These are phyloP conservation scores for Fraxinus anomala DNA, from an alignment of 257 asterid genomes.

Conservation along the genomic window DNA sequence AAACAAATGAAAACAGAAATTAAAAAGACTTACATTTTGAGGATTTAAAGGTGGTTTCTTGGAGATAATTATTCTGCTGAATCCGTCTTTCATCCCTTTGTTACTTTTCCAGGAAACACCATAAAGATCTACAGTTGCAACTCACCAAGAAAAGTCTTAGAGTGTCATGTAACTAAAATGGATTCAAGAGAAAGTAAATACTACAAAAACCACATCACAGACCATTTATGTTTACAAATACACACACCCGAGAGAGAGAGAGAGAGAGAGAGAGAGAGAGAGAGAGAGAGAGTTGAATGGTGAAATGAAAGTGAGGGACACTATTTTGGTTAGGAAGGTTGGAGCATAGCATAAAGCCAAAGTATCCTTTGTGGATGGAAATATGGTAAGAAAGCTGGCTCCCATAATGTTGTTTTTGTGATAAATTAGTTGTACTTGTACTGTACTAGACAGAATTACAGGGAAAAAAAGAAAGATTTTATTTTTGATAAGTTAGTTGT, in stretches of 20 bases:
- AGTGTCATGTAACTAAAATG: slow-evolving; percentile 21
- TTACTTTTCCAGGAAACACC: slow-evolving; percentile 20
- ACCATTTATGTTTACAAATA: not conserved
- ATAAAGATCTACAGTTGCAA: slow-evolving; percentile 28
- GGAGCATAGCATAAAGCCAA: slow-evolving; percentile 38
- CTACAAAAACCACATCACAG: not conserved
- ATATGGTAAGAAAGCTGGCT: slow-evolving; percentile 29
- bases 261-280: not conserved
- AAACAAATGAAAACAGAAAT: not conserved
- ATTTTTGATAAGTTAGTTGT: not conserved
- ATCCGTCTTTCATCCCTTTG: slow-evolving; percentile 40
- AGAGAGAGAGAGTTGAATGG: slow-evolving; percentile 34
- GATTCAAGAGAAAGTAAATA: not conserved
- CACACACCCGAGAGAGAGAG: too few species aligned
- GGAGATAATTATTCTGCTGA: slow-evolving; percentile 28
- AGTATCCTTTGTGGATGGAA: slow-evolving; percentile 41
- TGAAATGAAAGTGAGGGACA: slow-evolving; percentile 24
- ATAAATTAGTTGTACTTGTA: too few species aligned
- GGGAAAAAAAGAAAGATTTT: too few species aligned
- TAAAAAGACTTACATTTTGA: slow-evolving; percentile 46
- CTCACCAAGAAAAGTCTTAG: slow-evolving; percentile 21
- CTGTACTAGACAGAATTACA: too few species aligned
- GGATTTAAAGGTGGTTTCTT: slow-evolving; percentile 51
- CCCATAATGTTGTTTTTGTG: not conserved
- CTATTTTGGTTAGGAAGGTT: not conserved